Percentiles rank a stretch among this genome's conserved stretches.
These are phyloP conservation scores for Malus hybrid DNA, from an alignment of 331 rosid species.

Conservation along the genomic window DNA sequence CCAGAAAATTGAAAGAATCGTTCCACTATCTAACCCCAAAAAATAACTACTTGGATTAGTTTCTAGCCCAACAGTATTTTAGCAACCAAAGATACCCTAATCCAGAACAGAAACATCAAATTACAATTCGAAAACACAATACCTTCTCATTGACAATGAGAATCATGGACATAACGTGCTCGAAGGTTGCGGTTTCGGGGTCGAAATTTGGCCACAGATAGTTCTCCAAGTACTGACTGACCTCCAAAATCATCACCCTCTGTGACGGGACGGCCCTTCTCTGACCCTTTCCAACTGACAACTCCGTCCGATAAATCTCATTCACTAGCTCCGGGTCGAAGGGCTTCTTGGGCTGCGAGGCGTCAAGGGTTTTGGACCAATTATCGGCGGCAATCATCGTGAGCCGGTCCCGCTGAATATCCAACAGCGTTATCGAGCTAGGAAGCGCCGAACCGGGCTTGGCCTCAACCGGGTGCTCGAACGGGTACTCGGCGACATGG, in stretches of 20 bases:
- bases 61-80: not conserved
- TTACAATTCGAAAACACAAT: not conserved
- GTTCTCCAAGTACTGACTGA: conserved; percentile 90
- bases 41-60: not conserved
- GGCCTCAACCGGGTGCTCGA: conserved; percentile 43
- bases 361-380: conserved; percentile 54
- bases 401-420: conserved; percentile 86
- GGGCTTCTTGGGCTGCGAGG: conserved; percentile 25
- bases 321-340: conserved; percentile 62
- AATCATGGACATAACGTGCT: conserved; percentile 92
- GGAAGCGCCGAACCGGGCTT: conserved; percentile 50
- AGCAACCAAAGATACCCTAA: not conserved
- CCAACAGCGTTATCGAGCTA: conserved; percentile 65
- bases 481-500: conserved; percentile 89
- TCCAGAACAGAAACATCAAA: not conserved
- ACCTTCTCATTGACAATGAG: conserved; percentile 95
- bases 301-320: conserved; percentile 69
- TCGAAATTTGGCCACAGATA: conserved; percentile 82
- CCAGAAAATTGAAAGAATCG: not conserved
- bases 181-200: conserved; percentile 57
- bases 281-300: conserved; percentile 54
- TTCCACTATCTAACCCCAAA: not conserved
- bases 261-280: conserved; percentile 77
- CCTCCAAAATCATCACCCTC: conserved; percentile 93
- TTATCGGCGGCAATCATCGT: conserved; percentile 76